phyloP scores from a whole-genome alignment of 164 flowering plant genomes.

The Paratinospora sagittata region DNA sequence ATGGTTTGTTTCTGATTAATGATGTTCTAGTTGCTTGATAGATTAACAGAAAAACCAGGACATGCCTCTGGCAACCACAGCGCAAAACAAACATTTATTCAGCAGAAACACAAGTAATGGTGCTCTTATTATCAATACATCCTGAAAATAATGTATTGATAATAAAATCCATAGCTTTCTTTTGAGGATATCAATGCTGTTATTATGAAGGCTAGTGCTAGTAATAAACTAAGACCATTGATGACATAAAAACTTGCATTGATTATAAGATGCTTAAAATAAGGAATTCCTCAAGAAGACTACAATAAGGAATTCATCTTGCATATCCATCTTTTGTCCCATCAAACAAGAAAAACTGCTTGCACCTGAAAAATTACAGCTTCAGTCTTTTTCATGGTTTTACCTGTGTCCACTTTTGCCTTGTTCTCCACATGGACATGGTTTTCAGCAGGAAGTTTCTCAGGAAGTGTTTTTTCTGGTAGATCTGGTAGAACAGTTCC shows the following conservation, averaged over 20 bases:
- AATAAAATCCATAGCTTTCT: background rate
- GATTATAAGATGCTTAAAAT: background rate
- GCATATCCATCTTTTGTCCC: background rate
- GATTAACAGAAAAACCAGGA: background rate
- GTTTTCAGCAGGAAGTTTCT: conserved; percentile 25
- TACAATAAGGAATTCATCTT: background rate
- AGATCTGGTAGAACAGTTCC: conserved; percentile 30
- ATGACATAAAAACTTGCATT: background rate
- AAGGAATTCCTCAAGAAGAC: background rate
- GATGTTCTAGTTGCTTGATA: background rate
- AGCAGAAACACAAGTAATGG: no score
- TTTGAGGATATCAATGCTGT: background rate
- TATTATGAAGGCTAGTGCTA: background rate
- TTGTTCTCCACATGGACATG: conserved; percentile 23
- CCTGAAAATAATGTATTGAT: background rate
- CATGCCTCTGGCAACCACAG: background rate
- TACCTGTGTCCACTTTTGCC: conserved; percentile 41
- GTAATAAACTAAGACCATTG: background rate
- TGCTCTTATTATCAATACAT: background rate
- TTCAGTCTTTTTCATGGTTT: background rate
- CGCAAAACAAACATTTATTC: background rate
- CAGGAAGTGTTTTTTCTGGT: conserved; percentile 29
- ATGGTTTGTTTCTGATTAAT: background rate
- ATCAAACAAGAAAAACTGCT: background rate
- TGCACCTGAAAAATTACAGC: background rate